Evolutionary conservation across 164 flowering plant species (phyloP).

Genomic region (Macadamia integrifolia): DNA sequence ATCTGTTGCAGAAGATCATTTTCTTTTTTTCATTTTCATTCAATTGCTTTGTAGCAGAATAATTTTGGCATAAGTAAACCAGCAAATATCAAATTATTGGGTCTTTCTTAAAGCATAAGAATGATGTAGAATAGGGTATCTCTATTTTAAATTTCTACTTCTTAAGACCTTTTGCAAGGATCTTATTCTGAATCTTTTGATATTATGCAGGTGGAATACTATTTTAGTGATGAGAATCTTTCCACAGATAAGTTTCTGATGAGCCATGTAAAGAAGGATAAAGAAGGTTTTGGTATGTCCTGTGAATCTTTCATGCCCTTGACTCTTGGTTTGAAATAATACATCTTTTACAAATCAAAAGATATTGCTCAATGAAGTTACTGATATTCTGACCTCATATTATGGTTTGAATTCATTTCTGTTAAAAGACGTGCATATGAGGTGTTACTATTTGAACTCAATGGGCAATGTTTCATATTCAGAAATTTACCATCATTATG

Average conservation of each 20-base stretch:
- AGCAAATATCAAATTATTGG: no score
- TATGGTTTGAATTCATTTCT: background rate
- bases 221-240: constrained; percentile 84
- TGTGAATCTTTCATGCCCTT: background rate
- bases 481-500: background rate
- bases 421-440: background rate
- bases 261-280: constrained; percentile 55
- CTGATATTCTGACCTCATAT: no score
- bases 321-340: background rate
- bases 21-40: no score
- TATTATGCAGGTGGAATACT: constrained; percentile 75
- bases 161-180: no score
- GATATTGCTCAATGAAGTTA: no score
- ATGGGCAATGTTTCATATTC: background rate
- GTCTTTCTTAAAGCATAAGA: no score
- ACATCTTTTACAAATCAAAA: background rate
- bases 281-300: constrained; percentile 71
- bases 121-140: no score
- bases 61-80: no score
- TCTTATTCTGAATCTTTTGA: no score
- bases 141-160: no score
- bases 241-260: constrained; percentile 60
- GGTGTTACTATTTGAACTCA: background rate
- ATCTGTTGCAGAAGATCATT: no score
- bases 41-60: no score